Evolutionary conservation across 2,329 filamentous ascomycete genomes (phyloP).

Genomic region (Golovinomyces cichoracearum): DNA sequence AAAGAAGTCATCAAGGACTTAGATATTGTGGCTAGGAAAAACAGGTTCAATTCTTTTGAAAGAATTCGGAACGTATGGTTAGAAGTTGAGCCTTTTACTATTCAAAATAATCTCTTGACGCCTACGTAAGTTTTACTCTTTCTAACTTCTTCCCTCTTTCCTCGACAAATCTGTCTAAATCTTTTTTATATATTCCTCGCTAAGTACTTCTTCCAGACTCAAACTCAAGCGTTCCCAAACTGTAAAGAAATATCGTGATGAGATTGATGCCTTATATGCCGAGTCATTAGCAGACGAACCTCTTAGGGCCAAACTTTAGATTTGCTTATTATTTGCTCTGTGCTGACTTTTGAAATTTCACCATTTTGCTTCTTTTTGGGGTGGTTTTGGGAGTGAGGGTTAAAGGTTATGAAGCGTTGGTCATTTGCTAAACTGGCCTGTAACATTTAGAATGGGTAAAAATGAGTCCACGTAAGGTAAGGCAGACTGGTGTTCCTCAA

Average conservation of each 20-base stretch:
- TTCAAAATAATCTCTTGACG: constrained; percentile 75
- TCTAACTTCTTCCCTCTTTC: too few species aligned
- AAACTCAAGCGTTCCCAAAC: constrained; percentile 47
- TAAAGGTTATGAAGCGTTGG: too few species aligned
- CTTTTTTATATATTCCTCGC: not conserved
- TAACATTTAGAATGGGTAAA: too few species aligned
- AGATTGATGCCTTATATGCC: constrained; percentile 15
- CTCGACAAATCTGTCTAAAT: too few species aligned
- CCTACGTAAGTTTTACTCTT: constrained; percentile 40
- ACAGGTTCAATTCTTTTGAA: constrained; percentile 85
- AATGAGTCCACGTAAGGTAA: too few species aligned
- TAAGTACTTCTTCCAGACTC: constrained; percentile 20
- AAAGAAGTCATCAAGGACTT: constrained; percentile 54
- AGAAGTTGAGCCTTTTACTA: constrained; percentile 67
- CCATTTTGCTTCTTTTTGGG: too few species aligned
- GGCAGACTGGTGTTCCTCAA: too few species aligned
- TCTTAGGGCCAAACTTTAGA: constrained; percentile 23
- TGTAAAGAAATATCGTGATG: constrained; percentile 23
- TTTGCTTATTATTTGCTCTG: not conserved
- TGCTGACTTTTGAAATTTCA: not conserved
- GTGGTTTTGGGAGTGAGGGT: too few species aligned
- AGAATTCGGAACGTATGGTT: constrained; percentile 48
- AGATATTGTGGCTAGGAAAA: constrained; percentile 49
- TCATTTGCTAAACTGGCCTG: too few species aligned
- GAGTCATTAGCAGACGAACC: constrained; percentile 13